Conservation (phyloP, 2,329 filamentous ascomycete species). For the Karstenula rhodostoma region DNA sequence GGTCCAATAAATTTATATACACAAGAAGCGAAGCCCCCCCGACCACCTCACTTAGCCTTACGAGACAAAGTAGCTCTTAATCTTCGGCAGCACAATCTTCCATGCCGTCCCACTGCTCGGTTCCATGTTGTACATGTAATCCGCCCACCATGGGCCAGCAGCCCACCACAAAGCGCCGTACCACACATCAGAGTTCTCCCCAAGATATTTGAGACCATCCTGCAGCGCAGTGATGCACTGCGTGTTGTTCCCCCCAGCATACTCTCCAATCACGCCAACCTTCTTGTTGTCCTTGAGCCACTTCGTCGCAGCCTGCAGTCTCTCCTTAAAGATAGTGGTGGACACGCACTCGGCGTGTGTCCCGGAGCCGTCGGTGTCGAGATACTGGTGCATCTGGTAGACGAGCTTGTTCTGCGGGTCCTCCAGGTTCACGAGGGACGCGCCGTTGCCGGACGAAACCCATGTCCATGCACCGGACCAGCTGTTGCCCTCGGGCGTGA, state of each 20-base stretch:
- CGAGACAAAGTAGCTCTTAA: constrained; percentile 44
- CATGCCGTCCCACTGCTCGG: constrained; percentile 57
- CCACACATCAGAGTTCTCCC: constrained; percentile 62
- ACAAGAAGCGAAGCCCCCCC: constrained; percentile 7
- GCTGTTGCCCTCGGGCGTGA: constrained; percentile 67
- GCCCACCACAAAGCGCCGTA: constrained; percentile 63
- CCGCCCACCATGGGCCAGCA: constrained; percentile 62
- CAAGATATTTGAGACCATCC: constrained; percentile 59
- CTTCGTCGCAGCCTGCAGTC: constrained; percentile 59
- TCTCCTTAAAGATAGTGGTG: constrained; percentile 62
- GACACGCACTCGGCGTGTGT: constrained; percentile 60
- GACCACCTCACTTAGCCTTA: too few relatives aligned
- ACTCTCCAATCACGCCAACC: constrained; percentile 63
- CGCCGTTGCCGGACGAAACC: constrained; percentile 57
- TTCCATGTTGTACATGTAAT: constrained; percentile 61
- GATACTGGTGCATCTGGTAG: constrained; percentile 71
- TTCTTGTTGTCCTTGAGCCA: constrained; percentile 65
- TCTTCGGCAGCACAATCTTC: constrained; percentile 42
- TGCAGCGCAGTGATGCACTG: constrained; percentile 60
- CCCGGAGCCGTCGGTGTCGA: constrained; percentile 64
- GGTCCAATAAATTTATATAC: constrained; percentile 19
- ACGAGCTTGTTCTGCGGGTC: constrained; percentile 63
- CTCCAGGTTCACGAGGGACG: constrained; percentile 57
- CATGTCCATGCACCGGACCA: constrained; percentile 59
- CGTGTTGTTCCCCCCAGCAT: constrained; percentile 60